A percentile compares a stretch with the other conserved stretches of the same genome.
These are phyloP conservation scores for Didymella keratinophila DNA, from an alignment of 2,329 filamentous ascomycete genomes.

Conservation along the genomic window DNA sequence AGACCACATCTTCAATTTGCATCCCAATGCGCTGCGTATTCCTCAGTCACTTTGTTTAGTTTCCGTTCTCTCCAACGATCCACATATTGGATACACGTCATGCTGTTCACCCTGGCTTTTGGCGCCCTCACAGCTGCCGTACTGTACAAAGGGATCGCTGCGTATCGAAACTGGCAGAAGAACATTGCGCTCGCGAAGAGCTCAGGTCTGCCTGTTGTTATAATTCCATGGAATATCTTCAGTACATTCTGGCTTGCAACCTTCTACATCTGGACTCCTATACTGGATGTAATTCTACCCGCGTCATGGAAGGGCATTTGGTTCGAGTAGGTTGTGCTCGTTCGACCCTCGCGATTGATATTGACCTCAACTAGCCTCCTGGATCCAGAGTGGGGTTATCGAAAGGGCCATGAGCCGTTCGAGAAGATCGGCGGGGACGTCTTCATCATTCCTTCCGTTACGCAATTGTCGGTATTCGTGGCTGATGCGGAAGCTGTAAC, in stretches of 20 bases:
- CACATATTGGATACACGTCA: conserved; percentile 8
- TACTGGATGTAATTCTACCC: conserved; percentile 63
- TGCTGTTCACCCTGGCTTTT: conserved; percentile 32
- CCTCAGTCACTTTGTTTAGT: conserved; percentile 10
- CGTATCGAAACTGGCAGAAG: conserved; percentile 48
- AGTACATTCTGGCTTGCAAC: conserved; percentile 65
- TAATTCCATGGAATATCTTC: conserved; percentile 56
- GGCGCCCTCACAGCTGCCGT: conserved; percentile 40
- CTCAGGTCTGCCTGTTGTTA: conserved; percentile 56
- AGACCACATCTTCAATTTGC: conserved; percentile 17
- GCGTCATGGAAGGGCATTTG: conserved; percentile 64
- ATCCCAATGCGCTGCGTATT: conserved; percentile 10
- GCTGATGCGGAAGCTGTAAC: conserved; percentile 70
- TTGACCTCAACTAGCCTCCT: conserved; percentile 55
- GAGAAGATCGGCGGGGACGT: conserved; percentile 65
- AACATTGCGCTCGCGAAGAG: conserved; percentile 56
- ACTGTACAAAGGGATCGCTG: conserved; percentile 42
- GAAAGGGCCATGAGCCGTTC: conserved; percentile 65
- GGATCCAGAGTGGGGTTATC: conserved; percentile 67
- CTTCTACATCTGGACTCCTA: conserved; percentile 61
- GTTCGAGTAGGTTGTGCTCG: conserved; percentile 62
- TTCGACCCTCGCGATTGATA: conserved; percentile 9
- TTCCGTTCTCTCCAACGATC: conserved; percentile 3
- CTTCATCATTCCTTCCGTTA: conserved; percentile 70
- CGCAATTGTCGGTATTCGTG: conserved; percentile 62